Evolutionary conservation across 352 stramenopile genomes (phyloP).

Genomic region (Salisapilia sapeloensis): DNA sequence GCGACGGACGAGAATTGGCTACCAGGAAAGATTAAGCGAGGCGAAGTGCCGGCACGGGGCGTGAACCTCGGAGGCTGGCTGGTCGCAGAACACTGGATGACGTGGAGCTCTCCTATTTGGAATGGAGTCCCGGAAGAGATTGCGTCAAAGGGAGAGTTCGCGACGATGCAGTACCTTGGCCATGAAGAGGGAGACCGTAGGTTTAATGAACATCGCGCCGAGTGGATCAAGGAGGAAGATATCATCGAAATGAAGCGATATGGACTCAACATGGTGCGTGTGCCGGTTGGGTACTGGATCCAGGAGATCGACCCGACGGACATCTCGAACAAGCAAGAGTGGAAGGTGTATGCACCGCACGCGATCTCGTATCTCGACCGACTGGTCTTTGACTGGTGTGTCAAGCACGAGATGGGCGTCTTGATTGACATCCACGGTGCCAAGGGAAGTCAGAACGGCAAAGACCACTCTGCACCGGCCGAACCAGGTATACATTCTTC

Average conservation of each 20-base stretch:
- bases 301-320: conserved; percentile 21
- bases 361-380: conserved; percentile 47
- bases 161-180: conserved; percentile 27
- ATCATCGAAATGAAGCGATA: conserved; percentile 37
- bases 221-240: conserved; percentile 65
- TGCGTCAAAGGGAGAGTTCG: conserved; percentile 20
- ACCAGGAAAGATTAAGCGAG: conserved; percentile 12
- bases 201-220: conserved; percentile 59
- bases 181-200: conserved; percentile 24
- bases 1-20: conserved; percentile 14
- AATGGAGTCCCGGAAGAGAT: conserved; percentile 44
- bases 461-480: conserved; percentile 45
- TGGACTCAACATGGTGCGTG: conserved; percentile 59
- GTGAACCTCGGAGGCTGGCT: conserved; percentile 80
- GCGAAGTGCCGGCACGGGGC: conserved; percentile 25
- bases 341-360: conserved; percentile 17
- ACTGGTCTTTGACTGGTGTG: conserved; percentile 65
- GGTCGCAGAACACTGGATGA: conserved; percentile 74
- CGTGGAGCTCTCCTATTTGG: conserved; percentile 65
- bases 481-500: conserved; percentile 5
- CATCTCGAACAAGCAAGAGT: conserved; percentile 25
- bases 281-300: conserved; percentile 74
- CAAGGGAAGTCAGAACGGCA: conserved; percentile 63
- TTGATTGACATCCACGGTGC: conserved; percentile 66
- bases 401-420: conserved; percentile 42